A percentile compares a stretch with the other conserved stretches of the same genome.
Evolutionary conservation across 2,329 filamentous ascomycete species (phyloP).

Genomic region (Fusarium cicatricum): DNA sequence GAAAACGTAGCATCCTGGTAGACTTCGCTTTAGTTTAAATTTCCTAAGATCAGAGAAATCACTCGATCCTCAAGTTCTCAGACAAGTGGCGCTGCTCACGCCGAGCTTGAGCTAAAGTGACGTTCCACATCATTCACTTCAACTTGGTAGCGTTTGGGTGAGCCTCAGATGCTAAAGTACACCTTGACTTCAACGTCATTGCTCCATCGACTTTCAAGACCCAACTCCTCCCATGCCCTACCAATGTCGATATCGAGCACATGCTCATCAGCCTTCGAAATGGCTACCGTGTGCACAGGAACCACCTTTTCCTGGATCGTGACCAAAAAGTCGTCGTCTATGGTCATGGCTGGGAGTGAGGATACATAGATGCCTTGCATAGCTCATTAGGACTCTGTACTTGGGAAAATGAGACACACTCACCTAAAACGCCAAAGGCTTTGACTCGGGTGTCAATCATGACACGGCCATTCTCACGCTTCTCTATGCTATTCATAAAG

Average conservation of each 20-base stretch:
- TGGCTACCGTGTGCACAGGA: slow-evolving; percentile 69
- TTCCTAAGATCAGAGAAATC: too few species aligned
- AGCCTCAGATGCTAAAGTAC: slow-evolving; percentile 54
- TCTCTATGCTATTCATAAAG: slow-evolving; percentile 65
- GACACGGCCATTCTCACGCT: slow-evolving; percentile 65
- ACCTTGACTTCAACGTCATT: slow-evolving; percentile 80
- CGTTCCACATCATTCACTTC: too few species aligned
- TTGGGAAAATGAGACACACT: slow-evolving; percentile 31
- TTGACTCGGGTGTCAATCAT: slow-evolving; percentile 76
- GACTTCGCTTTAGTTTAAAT: too few species aligned
- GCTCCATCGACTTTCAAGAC: slow-evolving; percentile 75
- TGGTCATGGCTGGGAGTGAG: slow-evolving; percentile 65
- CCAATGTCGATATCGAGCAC: slow-evolving; percentile 82
- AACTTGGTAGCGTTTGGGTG: too few species aligned
- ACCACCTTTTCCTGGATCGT: slow-evolving; percentile 77
- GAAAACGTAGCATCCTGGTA: too few species aligned
- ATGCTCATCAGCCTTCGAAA: slow-evolving; percentile 59
- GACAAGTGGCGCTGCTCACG: too few species aligned
- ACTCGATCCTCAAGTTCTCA: too few species aligned
- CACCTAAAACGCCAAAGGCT: slow-evolving; percentile 78
- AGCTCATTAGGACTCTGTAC: neutral
- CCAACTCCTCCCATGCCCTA: slow-evolving; percentile 79
- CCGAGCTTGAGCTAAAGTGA: too few species aligned
- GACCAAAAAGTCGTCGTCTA: slow-evolving; percentile 74
- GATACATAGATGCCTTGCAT: slow-evolving; percentile 76